Percentiles rank a stretch among this genome's conserved stretches.
Conservation (phyloP, 805 yeast species). For the Candida ficus region DNA sequence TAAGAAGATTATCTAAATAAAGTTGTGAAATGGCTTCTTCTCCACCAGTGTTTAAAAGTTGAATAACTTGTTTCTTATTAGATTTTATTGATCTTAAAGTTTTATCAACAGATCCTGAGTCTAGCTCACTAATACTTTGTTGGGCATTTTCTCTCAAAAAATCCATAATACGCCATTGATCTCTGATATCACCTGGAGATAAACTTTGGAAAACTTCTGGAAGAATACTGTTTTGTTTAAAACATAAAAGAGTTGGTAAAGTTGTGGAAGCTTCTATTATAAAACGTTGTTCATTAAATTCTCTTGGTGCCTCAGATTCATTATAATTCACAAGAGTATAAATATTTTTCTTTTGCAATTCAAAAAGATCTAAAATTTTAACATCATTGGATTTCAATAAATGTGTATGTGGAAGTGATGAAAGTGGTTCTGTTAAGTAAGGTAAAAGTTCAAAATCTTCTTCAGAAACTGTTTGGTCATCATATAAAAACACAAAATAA, state of each 20-base stretch:
- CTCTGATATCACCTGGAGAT: slow-evolving; percentile 60
- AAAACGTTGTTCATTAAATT: slow-evolving; percentile 41
- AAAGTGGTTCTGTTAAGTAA: slow-evolving; percentile 53
- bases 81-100: neutral
- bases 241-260: slow-evolving; percentile 55
- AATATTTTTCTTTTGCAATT: slow-evolving; percentile 33
- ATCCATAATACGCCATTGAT: slow-evolving; percentile 37
- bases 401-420: slow-evolving; percentile 51
- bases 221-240: slow-evolving; percentile 50
- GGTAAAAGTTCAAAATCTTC: slow-evolving; percentile 65
- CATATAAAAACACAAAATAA: slow-evolving; percentile 50
- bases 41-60: slow-evolving; percentile 9
- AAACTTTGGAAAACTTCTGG: slow-evolving; percentile 54
- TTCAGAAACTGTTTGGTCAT: slow-evolving; percentile 41
- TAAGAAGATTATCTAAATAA: slow-evolving; percentile 19
- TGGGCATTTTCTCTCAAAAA: slow-evolving; percentile 42
- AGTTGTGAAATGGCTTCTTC: slow-evolving; percentile 23
- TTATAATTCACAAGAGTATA: slow-evolving; percentile 40
- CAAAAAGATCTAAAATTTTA: slow-evolving; percentile 32
- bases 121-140: slow-evolving; percentile 52
- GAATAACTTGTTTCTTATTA: slow-evolving; percentile 11
- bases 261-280: slow-evolving; percentile 50
- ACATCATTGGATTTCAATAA: slow-evolving; percentile 48
- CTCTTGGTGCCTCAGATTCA: slow-evolving; percentile 26
- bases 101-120: slow-evolving; percentile 11